Conservation (phyloP, 2,329 filamentous ascomycete genomes). For the Alternaria brassicicola region DNA sequence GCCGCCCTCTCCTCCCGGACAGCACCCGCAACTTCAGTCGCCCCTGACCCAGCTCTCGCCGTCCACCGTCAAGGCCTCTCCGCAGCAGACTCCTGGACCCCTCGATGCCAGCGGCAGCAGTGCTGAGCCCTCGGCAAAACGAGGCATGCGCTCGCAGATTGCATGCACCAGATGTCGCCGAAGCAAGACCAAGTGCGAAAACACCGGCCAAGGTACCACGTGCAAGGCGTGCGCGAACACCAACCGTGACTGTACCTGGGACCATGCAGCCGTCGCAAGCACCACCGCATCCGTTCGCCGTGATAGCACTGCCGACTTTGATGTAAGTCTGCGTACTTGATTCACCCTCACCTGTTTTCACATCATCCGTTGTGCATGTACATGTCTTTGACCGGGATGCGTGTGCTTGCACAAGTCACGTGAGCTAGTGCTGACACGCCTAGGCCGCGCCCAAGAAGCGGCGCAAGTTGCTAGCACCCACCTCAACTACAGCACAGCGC, state of each 20-base stretch:
- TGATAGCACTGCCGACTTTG: slow-evolving; percentile 36
- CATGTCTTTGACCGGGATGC: neutral
- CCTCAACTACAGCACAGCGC: slow-evolving; percentile 28
- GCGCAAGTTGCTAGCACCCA: slow-evolving; percentile 49
- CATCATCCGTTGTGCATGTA: neutral
- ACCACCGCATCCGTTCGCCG: slow-evolving; percentile 49
- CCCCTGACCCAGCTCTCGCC: slow-evolving; percentile 34
- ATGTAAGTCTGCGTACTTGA: too few species aligned
- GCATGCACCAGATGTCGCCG: slow-evolving; percentile 77
- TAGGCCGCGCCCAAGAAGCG: slow-evolving; percentile 30
- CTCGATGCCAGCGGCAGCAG: slow-evolving; percentile 26
- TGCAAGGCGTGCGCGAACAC: slow-evolving; percentile 77
- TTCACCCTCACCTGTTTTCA: too few species aligned
- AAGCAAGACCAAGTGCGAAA: slow-evolving; percentile 88
- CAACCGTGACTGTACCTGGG: slow-evolving; percentile 75
- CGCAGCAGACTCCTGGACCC: slow-evolving; percentile 33
- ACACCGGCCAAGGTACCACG: slow-evolving; percentile 71
- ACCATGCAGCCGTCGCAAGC: slow-evolving; percentile 54
- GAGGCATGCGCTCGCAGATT: slow-evolving; percentile 75
- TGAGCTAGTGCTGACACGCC: neutral
- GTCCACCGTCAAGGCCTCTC: slow-evolving; percentile 39
- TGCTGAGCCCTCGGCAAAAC: slow-evolving; percentile 26
- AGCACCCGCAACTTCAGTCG: slow-evolving; percentile 29
- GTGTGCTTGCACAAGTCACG: neutral
- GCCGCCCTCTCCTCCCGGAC: slow-evolving; percentile 24